A percentile compares a stretch with the other conserved stretches of the same genome.
Evolutionary conservation across 768 basidiomycete genomes (phyloP).

Genomic region (Lepiota subincarnata): DNA sequence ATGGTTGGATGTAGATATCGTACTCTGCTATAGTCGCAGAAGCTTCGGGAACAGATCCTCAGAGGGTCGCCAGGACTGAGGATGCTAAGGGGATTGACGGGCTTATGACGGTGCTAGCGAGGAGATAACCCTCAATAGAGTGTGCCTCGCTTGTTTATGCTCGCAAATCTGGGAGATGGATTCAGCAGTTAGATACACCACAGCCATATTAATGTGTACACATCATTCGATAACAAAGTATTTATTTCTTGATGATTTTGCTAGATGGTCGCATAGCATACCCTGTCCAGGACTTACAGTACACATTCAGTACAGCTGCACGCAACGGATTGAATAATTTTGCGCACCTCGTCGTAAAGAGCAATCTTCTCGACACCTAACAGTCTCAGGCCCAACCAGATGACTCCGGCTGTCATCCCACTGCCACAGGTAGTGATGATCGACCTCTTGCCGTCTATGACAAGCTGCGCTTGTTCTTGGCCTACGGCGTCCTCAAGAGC

Average conservation of each 20-base stretch:
- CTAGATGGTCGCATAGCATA: conserved; percentile 79
- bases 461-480: conserved; percentile 42
- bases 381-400: conserved; percentile 89
- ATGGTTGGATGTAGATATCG: not conserved
- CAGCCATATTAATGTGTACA: not conserved
- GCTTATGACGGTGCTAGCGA: conserved; percentile 66
- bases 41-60: conserved; percentile 40
- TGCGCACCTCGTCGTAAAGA: conserved; percentile 91
- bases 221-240: conserved; percentile 1
- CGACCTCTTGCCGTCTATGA: conserved; percentile 55
- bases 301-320: conserved; percentile 7
- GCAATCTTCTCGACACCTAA: conserved; percentile 57
- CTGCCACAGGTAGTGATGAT: conserved; percentile 87
- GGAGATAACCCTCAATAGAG: conserved; percentile 16
- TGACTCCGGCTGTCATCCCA: conserved; percentile 95
- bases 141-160: too few species aligned
- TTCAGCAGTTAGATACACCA: not conserved
- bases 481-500: conserved; percentile 67
- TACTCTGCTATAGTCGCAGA: conserved; percentile 1
- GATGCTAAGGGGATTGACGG: conserved; percentile 61
- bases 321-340: conserved; percentile 3
- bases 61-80: conserved; percentile 58
- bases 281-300: conserved; percentile 85
- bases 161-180: not conserved
- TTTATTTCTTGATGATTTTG: conserved; percentile 53